A percentile compares a stretch with the other conserved stretches of the same genome.
phyloP scores from a whole-genome alignment of 805 yeast genomes.

The Candida berthetii region DNA sequence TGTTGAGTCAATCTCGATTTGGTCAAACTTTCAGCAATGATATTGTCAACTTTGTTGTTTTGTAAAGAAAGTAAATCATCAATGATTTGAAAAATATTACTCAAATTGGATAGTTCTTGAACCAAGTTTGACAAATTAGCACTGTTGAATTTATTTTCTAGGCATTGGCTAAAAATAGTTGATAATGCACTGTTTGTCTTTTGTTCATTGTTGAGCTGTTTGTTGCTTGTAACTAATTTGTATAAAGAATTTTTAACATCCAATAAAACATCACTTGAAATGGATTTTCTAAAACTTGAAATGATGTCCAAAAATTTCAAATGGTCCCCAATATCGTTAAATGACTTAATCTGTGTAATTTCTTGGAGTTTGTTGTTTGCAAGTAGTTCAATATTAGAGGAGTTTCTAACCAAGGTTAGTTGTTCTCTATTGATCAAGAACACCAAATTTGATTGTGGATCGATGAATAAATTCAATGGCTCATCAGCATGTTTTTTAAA shows the following conservation, averaged over 20 bases:
- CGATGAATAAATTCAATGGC: slow-evolving; percentile 43
- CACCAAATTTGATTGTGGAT: slow-evolving; percentile 23
- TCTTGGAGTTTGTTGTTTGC: slow-evolving; percentile 22
- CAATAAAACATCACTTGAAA: slow-evolving; percentile 29
- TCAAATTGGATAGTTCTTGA: slow-evolving; percentile 30
- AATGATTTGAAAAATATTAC: slow-evolving; percentile 28
- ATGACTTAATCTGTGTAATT: slow-evolving; percentile 10
- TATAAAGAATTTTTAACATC: slow-evolving; percentile 28
- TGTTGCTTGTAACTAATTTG: slow-evolving; percentile 30
- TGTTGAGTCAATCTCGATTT: slow-evolving; percentile 16
- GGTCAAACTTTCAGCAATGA: slow-evolving; percentile 3
- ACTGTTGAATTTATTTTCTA: slow-evolving; percentile 35
- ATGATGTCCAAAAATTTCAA: slow-evolving; percentile 25
- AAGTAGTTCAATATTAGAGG: slow-evolving; percentile 26
- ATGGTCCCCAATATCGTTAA: slow-evolving; percentile 15
- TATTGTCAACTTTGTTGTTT: slow-evolving; percentile 1
- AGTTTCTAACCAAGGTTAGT: slow-evolving; percentile 26
- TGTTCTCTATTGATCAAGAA: slow-evolving; percentile 28
- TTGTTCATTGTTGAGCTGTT: slow-evolving; percentile 23
- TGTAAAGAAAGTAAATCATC: slow-evolving; percentile 29
- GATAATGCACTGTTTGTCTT: slow-evolving; percentile 21
- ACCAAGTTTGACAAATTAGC: slow-evolving; percentile 31
- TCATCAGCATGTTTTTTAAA: slow-evolving; percentile 56
- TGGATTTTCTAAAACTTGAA: slow-evolving; percentile 32
- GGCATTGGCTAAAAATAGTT: slow-evolving; percentile 31